Evolutionary conservation across 2,329 filamentous ascomycete species (phyloP).

Genomic region (Sporothrix protearum): DNA sequence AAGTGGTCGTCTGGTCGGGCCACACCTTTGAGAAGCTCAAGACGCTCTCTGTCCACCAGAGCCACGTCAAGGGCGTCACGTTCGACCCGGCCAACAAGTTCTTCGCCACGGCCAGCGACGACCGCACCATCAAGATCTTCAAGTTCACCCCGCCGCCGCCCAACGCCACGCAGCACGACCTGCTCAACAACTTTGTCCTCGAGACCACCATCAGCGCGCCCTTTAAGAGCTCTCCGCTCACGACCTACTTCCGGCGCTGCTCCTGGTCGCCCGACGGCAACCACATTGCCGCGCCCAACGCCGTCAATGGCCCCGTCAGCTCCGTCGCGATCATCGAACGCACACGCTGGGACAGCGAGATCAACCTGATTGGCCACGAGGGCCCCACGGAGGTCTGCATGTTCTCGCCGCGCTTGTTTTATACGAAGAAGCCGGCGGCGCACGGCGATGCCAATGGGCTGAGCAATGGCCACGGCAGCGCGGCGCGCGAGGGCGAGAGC

Average conservation of each 20-base stretch:
- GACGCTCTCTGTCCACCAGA: constrained; percentile 86
- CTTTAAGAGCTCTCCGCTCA: constrained; percentile 87
- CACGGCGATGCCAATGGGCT: constrained; percentile 49
- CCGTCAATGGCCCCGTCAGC: constrained; percentile 94
- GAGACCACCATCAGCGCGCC: constrained; percentile 87
- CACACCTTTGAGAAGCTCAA: constrained; percentile 98
- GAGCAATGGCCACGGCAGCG: constrained; percentile 35
- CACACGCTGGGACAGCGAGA: constrained; percentile 89
- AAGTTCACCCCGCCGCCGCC: constrained; percentile 86
- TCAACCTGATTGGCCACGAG: constrained; percentile 96
- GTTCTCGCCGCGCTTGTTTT: constrained; percentile 89
- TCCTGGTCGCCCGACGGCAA: constrained; percentile 98
- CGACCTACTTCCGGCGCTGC: constrained; percentile 92
- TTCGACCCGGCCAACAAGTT: constrained; percentile 99
- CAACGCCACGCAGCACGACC: constrained; percentile 90
- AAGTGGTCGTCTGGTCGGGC: constrained; percentile 97
- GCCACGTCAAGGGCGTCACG: constrained; percentile 97
- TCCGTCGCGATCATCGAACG: constrained; percentile 95
- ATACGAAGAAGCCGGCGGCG: constrained; percentile 62
- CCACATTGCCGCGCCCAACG: constrained; percentile 94
- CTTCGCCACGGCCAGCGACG: constrained; percentile 96
- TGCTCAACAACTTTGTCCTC: constrained; percentile 92
- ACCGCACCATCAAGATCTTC: constrained; percentile 94
- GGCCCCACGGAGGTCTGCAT: constrained; percentile 95
- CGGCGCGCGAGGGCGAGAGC: constrained; percentile 30